Evolutionary conservation across 768 basidiomycete genomes (phyloP), one percentile per base, ranked within the genome.

Genomic region (Leccinellum rugosiceps): DNA sequence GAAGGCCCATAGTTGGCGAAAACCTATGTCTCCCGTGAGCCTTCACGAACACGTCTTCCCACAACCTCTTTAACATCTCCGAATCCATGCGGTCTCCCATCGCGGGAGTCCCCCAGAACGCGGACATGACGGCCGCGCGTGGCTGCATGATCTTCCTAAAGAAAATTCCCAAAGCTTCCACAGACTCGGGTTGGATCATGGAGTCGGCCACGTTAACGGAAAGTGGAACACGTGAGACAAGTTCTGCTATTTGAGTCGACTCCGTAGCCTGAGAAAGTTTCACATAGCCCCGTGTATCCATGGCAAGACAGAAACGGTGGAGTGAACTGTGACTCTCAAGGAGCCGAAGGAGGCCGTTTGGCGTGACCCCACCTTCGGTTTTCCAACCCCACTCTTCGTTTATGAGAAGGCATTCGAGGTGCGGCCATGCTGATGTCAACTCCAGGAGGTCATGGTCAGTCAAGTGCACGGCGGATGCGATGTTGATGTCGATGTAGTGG

Each of bases 351-450:
- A 67, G 61, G 15, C 67, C 64, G 9, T 30, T 30, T 4, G 60
- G 66, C 0, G 67, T 66, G 41, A 67, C 50, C 14, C 63, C 66
- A 9, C 52, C 45, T 14, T 48, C 47, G 21, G 53, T 46, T 14
- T 53, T 55, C 63, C 66, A 68, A 15, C 67, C 67, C 55, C 57
- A 66, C 11, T 61, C 55, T 41, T 57, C 51, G 26, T 68, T 67
- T 10, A 67, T 56, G 52, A 56, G 41, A 10, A 67, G 55, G 13
- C 26, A 17, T 19, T 65, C 51, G 4, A 68, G 51, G 13, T 35
- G 58, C 4, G 64, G 64, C 59, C 66, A 67, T 3, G 61, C 55
- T 11, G 64, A 51, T 0, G 61, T 61, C 46, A 67, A n/a, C 9
- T 50, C 46, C 21, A 63, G 32, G 21, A 66, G 31, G 52, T 60